These are phyloP conservation scores for Xylaria sp. DNA, from an alignment of 2,329 filamentous ascomycete genomes.

Conservation along the genomic window DNA sequence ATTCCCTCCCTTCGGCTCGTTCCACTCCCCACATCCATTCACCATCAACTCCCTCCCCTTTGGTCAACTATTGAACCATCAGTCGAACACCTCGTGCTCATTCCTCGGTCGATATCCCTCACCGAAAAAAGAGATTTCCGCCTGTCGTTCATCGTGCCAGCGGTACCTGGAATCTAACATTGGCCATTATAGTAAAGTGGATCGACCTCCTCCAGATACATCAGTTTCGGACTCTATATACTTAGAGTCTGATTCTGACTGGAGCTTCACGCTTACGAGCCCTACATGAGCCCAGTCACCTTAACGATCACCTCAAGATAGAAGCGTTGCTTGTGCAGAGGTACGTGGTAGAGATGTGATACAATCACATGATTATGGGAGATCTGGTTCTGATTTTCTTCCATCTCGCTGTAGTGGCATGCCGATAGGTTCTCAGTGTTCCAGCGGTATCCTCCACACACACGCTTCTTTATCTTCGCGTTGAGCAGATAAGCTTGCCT, in stretches of 20 bases:
- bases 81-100: constrained; percentile 39
- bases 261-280: constrained; percentile 48
- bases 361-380: neutral
- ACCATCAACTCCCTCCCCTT: constrained; percentile 27
- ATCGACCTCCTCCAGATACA: constrained; percentile 47
- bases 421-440: constrained; percentile 53
- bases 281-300: constrained; percentile 50
- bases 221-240: constrained; percentile 49
- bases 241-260: constrained; percentile 50
- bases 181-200: constrained; percentile 49
- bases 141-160: constrained; percentile 44
- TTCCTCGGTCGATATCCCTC: constrained; percentile 47
- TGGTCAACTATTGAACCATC: constrained; percentile 31
- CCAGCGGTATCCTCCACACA: constrained; percentile 53
- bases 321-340: constrained; percentile 51
- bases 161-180: constrained; percentile 51
- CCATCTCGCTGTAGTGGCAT: constrained; percentile 55
- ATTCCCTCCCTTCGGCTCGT: constrained; percentile 43
- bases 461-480: constrained; percentile 56
- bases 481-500: constrained; percentile 54
- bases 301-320: constrained; percentile 44
- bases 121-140: constrained; percentile 43
- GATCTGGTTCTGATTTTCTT: constrained; percentile 43
- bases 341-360: constrained; percentile 42
- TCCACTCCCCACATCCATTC: constrained; percentile 29